These are phyloP conservation scores for Verticillium tricorpus DNA, from an alignment of 2,329 filamentous ascomycete species.

Conservation along the genomic window DNA sequence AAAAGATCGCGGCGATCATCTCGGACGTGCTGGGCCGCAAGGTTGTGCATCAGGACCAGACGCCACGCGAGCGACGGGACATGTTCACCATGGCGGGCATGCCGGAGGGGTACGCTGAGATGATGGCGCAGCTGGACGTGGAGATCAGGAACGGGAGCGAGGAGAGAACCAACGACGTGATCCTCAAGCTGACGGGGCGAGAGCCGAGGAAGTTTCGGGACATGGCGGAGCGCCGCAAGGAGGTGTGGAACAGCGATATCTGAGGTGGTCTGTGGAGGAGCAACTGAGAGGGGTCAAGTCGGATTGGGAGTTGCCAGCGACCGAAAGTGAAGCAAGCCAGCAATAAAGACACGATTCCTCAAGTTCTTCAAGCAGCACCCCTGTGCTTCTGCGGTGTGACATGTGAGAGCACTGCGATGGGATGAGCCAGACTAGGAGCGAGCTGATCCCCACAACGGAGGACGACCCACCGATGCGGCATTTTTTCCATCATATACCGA, in stretches of 20 bases:
- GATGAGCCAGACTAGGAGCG: no score
- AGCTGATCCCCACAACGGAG: background rate
- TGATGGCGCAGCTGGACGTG: constrained; percentile 27
- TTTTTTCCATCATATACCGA: background rate
- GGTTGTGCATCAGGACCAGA: constrained; percentile 29
- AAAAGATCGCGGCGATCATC: constrained; percentile 14
- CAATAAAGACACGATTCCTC: no score
- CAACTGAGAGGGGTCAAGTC: no score
- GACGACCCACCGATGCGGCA: background rate
- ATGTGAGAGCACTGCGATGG: no score
- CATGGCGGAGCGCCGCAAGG: constrained; percentile 2
- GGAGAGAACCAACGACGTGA: constrained; percentile 27
- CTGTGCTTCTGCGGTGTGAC: no score
- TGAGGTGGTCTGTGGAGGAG: background rate
- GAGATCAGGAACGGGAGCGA: constrained; percentile 28
- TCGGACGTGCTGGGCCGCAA: constrained; percentile 23
- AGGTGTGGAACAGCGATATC: constrained; percentile 1
- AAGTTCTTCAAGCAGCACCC: no score
- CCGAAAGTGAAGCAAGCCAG: no score
- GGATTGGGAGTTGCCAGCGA: no score
- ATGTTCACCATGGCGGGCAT: constrained; percentile 19
- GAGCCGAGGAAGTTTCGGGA: constrained; percentile 18
- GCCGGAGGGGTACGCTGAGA: constrained; percentile 23
- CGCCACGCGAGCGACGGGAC: constrained; percentile 19
- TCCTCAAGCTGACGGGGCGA: constrained; percentile 26